Evolutionary conservation across 495 filamentous ascomycete species (phyloP).

Genomic region (Parmelia sp.): DNA sequence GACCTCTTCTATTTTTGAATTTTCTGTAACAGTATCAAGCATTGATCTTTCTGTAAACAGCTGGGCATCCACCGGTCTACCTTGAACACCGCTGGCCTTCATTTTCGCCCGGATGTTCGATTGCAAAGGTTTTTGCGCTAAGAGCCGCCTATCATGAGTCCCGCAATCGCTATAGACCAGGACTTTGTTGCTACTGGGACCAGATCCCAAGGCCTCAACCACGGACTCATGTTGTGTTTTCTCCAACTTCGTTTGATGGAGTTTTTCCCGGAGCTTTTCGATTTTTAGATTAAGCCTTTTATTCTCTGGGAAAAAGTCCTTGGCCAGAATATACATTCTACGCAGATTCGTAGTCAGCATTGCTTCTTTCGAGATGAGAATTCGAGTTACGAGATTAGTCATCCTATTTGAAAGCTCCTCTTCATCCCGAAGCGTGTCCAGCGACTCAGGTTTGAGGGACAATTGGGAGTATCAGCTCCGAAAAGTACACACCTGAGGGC

Average conservation of each 20-base stretch:
- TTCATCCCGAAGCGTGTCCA: too few relatives aligned
- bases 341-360: too few relatives aligned
- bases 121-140: conserved; percentile 12
- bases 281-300: conserved; percentile 77
- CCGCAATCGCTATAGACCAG: background rate
- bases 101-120: conserved; percentile 2
- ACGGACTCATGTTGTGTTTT: conserved; percentile 6
- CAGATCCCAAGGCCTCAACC: conserved; percentile 19
- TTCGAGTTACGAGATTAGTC: too few relatives aligned
- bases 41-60: background rate
- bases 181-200: background rate
- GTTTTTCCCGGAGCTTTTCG: conserved; percentile 54
- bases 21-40: background rate
- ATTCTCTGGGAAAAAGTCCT: conserved; percentile 81
- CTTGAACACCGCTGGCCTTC: background rate
- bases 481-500: too few relatives aligned
- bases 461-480: too few relatives aligned
- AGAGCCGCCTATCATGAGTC: background rate
- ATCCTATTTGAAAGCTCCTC: too few relatives aligned
- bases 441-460: too few relatives aligned
- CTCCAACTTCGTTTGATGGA: conserved; percentile 34
- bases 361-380: too few relatives aligned
- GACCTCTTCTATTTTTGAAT: conserved; percentile 29
- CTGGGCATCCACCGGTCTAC: background rate
- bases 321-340: conserved; percentile 80